Evolutionary conservation across 208 protist species (phyloP).

Genomic region (Leishmania major): DNA sequence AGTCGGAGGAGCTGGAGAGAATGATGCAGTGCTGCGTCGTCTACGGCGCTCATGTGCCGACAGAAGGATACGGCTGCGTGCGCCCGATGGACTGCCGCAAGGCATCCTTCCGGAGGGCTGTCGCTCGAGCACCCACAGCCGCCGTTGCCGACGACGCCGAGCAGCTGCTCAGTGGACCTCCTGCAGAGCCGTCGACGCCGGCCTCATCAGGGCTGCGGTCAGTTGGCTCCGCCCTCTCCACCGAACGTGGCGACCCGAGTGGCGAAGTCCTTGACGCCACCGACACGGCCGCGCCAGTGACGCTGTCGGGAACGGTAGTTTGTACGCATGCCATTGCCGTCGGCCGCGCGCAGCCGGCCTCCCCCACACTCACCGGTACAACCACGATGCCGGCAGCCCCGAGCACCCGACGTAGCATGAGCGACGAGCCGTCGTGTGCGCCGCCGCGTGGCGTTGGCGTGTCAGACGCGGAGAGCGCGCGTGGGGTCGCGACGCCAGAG

Average conservation of each 20-base stretch:
- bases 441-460: background rate
- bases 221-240: background rate
- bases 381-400: background rate
- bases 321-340: conserved; percentile 19
- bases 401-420: background rate
- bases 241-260: background rate
- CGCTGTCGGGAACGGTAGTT: background rate
- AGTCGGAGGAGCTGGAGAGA: conserved; percentile 6
- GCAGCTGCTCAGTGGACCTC: background rate
- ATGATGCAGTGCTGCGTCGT: conserved; percentile 25
- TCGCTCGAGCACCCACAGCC: background rate
- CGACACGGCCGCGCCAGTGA: background rate
- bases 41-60: conserved; percentile 23
- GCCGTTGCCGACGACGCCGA: background rate
- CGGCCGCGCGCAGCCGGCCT: background rate
- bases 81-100: conserved; percentile 5
- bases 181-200: background rate
- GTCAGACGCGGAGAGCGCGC: background rate
- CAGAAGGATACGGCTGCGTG: conserved; percentile 12
- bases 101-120: background rate
- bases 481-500: background rate
- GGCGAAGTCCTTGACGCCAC: background rate
- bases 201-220: background rate
- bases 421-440: background rate
- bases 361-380: background rate